Base-by-base conservation (phyloP, 1,284 basidiomycete species). In the Leccinum pachyderme region DNA sequence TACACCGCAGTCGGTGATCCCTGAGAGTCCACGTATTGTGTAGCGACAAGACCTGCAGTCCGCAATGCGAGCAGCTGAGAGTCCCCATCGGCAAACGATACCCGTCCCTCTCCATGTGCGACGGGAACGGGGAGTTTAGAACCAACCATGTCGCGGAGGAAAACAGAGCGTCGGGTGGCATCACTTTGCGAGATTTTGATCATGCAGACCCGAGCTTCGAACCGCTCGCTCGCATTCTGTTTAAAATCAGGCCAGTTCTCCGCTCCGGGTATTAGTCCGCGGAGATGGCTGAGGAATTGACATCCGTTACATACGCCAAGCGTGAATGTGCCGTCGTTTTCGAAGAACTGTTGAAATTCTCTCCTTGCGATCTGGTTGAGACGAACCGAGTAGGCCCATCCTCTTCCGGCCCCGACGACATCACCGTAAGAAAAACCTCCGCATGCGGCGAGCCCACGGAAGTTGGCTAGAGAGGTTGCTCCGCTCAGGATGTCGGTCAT, bases 341-440 rank as follows among this genome's bases (percentile, higher is more conserved):
- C 71, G 77, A 98, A 97, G 81, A 98, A 99, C 12, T 72, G 73
- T 9, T 76, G 68, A 71, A 99, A 98, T 68, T 95, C 88, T 31
- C 71, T 74, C 29, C 90, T 80, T 2, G 93, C 91, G 2, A 72
- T 77, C 29, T 80, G 75, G 73, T 98, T 89, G 48, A 97, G 82
- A 29, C 97, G 80, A 28, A 95, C 89, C 15, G 94, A 95, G 70
- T 95, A 88, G 6, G 96, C 95, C 97, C 97, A 99, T 33, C 97
- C 97, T 68, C 91, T 95, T 13, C 96, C 97, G 5, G 97, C 96
- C 35, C 97, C 96, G 9, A 99, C 83, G 12, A 99, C 96, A 72
- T 99, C 96, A 52, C 96, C 97, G 68, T 98, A 99, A 11, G 95
- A 98, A 81, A 99, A 99, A 6, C 96, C 96, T 56, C 96, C 96